Evolutionary conservation across 164 flowering plant species (phyloP).

Genomic region (Vitis cinerea): DNA sequence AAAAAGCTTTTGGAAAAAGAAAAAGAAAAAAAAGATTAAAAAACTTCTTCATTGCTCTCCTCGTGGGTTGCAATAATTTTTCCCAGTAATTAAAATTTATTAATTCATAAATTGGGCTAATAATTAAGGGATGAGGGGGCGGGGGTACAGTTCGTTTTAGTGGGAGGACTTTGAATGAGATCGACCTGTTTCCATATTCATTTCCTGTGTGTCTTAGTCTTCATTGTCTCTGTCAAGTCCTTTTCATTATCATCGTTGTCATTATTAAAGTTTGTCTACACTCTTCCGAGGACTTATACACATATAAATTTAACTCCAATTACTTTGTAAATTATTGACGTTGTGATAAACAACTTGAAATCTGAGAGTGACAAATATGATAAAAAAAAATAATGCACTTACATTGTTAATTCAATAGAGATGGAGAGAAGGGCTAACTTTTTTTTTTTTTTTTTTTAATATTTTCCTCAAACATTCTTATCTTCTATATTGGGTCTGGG

Average conservation of each 20-base stretch:
- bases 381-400: neutral
- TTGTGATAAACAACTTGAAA: neutral
- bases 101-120: too few species aligned
- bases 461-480: constrained; percentile 4
- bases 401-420: neutral
- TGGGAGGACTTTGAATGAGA: neutral
- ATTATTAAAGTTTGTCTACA: constrained; percentile 4
- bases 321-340: neutral
- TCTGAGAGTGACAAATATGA: neutral
- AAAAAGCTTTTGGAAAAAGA: too few species aligned
- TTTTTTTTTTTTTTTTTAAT: neutral
- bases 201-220: neutral
- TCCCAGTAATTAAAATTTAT: too few species aligned
- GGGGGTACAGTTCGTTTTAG: too few species aligned
- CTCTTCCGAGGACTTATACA: neutral
- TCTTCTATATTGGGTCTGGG: neutral
- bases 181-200: neutral
- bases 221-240: neutral
- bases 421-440: neutral
- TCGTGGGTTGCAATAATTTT: too few species aligned
- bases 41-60: too few species aligned
- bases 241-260: neutral
- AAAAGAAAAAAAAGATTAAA: too few species aligned
- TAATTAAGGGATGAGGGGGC: too few species aligned
- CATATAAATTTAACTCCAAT: neutral